Percentiles rank a stretch among this genome's conserved stretches.
Conservation (phyloP, 805 yeast genomes). For the Metschnikowia arizonensis region DNA sequence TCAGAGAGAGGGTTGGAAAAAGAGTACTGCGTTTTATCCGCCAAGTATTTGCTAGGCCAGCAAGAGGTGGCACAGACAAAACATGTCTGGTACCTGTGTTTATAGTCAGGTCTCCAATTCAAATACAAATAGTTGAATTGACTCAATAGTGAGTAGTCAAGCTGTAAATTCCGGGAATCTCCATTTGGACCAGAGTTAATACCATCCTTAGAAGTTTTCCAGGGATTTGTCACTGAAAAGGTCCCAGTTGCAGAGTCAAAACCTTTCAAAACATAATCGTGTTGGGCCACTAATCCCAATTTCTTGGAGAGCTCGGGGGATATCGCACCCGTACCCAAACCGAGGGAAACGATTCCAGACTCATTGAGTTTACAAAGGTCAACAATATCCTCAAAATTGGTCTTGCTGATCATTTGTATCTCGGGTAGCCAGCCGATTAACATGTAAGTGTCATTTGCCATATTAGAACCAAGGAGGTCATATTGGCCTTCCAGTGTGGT, state of each 20-base stretch:
- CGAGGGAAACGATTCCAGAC: conserved; percentile 43
- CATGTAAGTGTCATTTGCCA: conserved; percentile 62
- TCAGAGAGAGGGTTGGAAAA: conserved; percentile 29
- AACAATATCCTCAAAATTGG: conserved; percentile 20
- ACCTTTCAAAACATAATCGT: conserved; percentile 61
- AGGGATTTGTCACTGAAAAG: conserved; percentile 32
- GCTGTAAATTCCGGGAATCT: conserved; percentile 12
- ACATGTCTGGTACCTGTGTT: conserved; percentile 18
- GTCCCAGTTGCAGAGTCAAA: conserved; percentile 2
- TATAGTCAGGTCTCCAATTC: conserved; percentile 55
- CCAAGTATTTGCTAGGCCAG: conserved; percentile 15
- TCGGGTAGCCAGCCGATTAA: conserved; percentile 77
- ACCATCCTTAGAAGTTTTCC: conserved; percentile 23
- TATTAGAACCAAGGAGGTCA: conserved; percentile 68
- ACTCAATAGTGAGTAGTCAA: conserved; percentile 21
- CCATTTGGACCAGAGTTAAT: neutral
- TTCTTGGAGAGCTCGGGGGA: conserved; percentile 30
- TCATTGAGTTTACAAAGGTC: conserved; percentile 25
- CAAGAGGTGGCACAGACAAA: conserved; percentile 19
- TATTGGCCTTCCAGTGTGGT: conserved; percentile 56
- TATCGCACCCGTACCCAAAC: conserved; percentile 63
- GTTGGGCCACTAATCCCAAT: conserved; percentile 48
- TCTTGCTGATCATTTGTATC: conserved; percentile 33
- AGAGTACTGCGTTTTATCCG: conserved; percentile 42
- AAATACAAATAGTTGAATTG: conserved; percentile 53